Base-by-base conservation (phyloP, 441 rosid genomes). In the Melastoma candidum region DNA sequence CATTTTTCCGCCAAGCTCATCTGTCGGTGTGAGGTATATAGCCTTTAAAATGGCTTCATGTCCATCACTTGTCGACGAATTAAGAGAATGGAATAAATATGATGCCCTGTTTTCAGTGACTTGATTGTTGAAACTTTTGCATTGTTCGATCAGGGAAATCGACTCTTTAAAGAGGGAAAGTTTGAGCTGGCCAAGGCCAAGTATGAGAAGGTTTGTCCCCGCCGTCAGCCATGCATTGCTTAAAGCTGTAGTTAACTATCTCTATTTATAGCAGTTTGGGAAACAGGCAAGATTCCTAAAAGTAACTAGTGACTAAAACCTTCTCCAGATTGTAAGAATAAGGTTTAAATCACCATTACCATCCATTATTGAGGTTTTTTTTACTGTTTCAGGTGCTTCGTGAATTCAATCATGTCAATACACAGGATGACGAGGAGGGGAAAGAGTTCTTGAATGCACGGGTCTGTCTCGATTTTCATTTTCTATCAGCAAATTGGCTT, bases 351-450 rank as follows among this genome's bases (percentile, higher is more conserved):
- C 60, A 36, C 43, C 47, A 49, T 48, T 51, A 32, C 43, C 26
- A 47, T 46, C 17, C 22, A 44, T 12, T 47, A 26, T 39, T 27
- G 56, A 27, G 39, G 57, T 41, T 55, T 68, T 45, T 61, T 12
- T 17, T 17, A 17, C 41, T 36, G 41, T 36, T 48, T 47, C 68
- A 94, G 99, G 95, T 90, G 46, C 92, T 94, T 61, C 81, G 97
- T 70, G 96, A 90, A 70, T 90, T 94, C 64, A 94, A 94, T 82
- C 99, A 94, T 65, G 99, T 87, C 29, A 85, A 94, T 65, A 96
- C 99, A 29, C 99, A 87, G 73, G 87, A 92, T 57, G 95, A 94
- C 0, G 95, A 87, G 56, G 99, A 90, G 59, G 99, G 96, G 61
- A 94, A 87, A 72, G 63, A 80, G 57, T 93, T 93, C 77, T 65